Evolutionary conservation across 2,329 filamentous ascomycete species (phyloP), one percentile per base, ranked within the genome.

Genomic region (Nannizziopsis barbatae): DNA sequence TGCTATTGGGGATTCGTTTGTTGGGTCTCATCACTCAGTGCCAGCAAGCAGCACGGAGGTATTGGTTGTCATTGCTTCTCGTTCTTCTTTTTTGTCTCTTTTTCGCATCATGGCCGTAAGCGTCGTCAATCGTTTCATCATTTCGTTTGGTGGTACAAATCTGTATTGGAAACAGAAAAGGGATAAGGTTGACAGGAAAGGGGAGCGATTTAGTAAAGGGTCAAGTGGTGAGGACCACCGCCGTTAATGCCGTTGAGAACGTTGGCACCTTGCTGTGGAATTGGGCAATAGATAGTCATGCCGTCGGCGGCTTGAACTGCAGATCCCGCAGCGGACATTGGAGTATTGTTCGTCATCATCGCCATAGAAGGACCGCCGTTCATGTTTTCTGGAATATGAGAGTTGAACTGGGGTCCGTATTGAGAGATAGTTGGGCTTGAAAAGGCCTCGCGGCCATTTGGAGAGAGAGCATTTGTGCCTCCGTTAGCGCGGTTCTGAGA

Each of bases 381-480:
- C 32, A 48, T 2, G 46, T 8, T 36, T 15, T 43, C 39, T 17
- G 38, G 14, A 30, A 37, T 37, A 12, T 22, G 40, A 10, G 37
- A 3, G 20, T 37, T 37, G 15, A 50, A 46, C 37, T 50, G 48
- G 12, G 48, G 43, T 36, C 48, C 48, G 18, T 17, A 45, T 32
- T 50, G 48, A 17, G 42, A 45, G 18, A 50, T 27, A 2, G 39
- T 43, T 18, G 46, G 46, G 18, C 11, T 33, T 11, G 45, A 40
- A 50, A 60, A 65, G 15, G 60, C 68, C 31, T 61, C 51, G 38
- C 33, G 35, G 20, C 42, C 42, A 63, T 62, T 69, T 3, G 68
- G 62, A 12, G 67, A 66, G 3, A 60, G 59, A 42, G 66, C 63
- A 12, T 65, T 65, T 49, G 59, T 68, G 14, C 62, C 64, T 10